phyloP scores from a whole-genome alignment of 2,329 filamentous ascomycete genomes.

The Huntiella moniliformis region DNA sequence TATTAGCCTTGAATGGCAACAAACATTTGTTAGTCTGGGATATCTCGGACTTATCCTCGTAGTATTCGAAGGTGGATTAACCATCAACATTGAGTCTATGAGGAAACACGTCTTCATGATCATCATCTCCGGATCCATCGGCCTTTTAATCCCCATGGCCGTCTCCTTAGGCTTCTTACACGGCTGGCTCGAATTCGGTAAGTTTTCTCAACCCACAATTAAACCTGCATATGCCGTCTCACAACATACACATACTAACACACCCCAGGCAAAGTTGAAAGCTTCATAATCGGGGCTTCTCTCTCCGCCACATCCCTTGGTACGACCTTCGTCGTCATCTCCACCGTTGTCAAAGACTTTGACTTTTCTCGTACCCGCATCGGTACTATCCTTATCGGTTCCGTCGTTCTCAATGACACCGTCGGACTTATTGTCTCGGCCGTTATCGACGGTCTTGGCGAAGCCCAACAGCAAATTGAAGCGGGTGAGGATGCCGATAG shows the following conservation, averaged over 20 bases:
- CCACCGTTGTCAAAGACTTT: constrained; percentile 16
- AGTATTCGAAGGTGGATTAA: constrained; percentile 31
- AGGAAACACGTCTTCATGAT: constrained; percentile 26
- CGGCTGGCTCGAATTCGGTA: constrained; percentile 23
- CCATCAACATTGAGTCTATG: constrained; percentile 26
- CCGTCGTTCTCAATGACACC: constrained; percentile 28
- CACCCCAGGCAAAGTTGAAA: constrained; percentile 13
- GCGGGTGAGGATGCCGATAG: constrained; percentile 12
- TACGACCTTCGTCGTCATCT: constrained; percentile 20
- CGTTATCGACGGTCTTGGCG: constrained; percentile 15
- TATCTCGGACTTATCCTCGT: constrained; percentile 30
- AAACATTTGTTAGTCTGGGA: constrained; percentile 27
- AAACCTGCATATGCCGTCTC: background rate
- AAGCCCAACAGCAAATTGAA: constrained; percentile 11
- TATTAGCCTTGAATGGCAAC: constrained; percentile 23
- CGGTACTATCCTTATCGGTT: constrained; percentile 25
- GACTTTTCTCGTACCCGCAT: constrained; percentile 25
- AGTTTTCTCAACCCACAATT: background rate
- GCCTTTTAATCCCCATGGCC: constrained; percentile 27
- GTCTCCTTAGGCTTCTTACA: constrained; percentile 25
- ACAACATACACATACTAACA: background rate
- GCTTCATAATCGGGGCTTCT: constrained; percentile 17
- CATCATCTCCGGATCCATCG: constrained; percentile 23
- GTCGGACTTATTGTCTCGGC: constrained; percentile 25
- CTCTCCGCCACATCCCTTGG: constrained; percentile 19